phyloP scores from a whole-genome alignment of 169 alveolate species.

The Cryptosporidium parvum region DNA sequence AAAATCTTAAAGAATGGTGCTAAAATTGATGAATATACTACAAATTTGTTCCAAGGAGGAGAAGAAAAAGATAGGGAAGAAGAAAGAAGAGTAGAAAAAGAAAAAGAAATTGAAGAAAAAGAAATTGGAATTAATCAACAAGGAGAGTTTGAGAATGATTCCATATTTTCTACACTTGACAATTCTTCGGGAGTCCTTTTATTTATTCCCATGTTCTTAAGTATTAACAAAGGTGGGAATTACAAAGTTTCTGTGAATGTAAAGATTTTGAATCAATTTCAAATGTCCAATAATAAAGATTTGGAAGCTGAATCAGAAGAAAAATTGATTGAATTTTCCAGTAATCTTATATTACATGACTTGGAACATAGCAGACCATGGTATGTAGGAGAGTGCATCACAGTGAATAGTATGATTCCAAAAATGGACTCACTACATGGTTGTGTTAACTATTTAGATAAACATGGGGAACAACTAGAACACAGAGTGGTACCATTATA shows the following conservation, averaged over 20 bases:
- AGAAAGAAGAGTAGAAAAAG: not conserved
- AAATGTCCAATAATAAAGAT: not conserved
- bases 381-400: conserved; percentile 43
- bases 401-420: conserved; percentile 13
- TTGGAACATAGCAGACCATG: conserved; percentile 18
- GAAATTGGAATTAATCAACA: not conserved
- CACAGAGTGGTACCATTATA: conserved; percentile 12
- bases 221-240: conserved; percentile 24
- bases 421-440: conserved; percentile 55
- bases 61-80: not conserved
- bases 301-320: not conserved
- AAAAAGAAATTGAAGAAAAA: not conserved
- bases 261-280: not conserved
- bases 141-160: not conserved
- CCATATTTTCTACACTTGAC: not conserved
- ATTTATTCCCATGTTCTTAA: conserved; percentile 28
- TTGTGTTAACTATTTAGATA: conserved; percentile 20
- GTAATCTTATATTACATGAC: conserved; percentile 20
- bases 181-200: conserved; percentile 4
- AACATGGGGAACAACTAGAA: not conserved
- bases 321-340: not conserved
- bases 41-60: not conserved
- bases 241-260: conserved; percentile 22
- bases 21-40: too few relatives aligned
- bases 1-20: not conserved